Base-by-base conservation (phyloP, 2,329 filamentous ascomycete genomes). In the Aspergillus ustus region DNA sequence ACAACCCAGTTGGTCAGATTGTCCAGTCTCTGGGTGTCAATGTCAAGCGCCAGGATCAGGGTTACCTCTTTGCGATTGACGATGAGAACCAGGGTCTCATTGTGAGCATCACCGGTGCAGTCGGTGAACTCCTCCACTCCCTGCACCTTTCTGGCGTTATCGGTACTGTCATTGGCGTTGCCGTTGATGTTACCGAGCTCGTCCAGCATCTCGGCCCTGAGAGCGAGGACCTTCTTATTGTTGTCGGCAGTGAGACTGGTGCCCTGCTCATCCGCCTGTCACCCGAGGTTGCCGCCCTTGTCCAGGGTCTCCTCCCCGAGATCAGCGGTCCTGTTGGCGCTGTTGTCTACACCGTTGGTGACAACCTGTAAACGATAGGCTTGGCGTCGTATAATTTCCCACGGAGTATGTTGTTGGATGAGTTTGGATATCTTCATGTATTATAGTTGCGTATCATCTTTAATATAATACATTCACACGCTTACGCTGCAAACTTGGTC, bases 1-100 rank as follows among this genome's bases (percentile, higher is more conserved):
- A 65, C 55, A 62, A 62, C 53, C 67, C 73, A 40, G 62, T 73
- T 29, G 73, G 73, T 19, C 40, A 62, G 19, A 58, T 75, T 48
- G 60, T 76, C 56, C 56, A 67, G 53, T 62, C 63, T 4, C 46
- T 66, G 22, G 66, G 69, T 40, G 40, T 64, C 25, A 51, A 51
- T 46, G 29, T 69, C 49, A 62, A 65, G 29, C 67, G 64, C 29
- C 54, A 66, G 37, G 59, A 49, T 25, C 59, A 25, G 15, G 8
- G 9, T 9, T 28, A 46, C 25, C 28, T 31, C 22, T 37, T 54
- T 20, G 19, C 56, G 13, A 25, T 61, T 3, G 54, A 50, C 20
- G 40, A 50, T 4, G 22, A 48, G 31, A 43, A 44, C 25, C 9
- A 52, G 8, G 15, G 29, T 17, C 31, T 43, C 44, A 25, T 61